Percentiles rank a stretch among this genome's conserved stretches.
Conservation (phyloP, 2,329 filamentous ascomycete genomes). For the Aotearoamyces nothofagi region DNA sequence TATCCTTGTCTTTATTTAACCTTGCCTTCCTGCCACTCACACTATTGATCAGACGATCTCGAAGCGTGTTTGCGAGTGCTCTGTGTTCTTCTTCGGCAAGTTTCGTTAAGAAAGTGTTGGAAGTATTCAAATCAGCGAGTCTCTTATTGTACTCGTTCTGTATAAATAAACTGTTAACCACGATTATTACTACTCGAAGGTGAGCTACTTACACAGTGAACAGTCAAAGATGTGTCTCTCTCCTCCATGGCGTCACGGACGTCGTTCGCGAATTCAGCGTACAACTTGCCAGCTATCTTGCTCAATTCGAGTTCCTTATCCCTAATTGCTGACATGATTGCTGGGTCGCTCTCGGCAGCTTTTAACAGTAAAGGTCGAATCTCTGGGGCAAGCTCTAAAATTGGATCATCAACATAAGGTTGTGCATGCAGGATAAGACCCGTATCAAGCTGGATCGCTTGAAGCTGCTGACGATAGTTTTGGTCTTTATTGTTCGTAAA, state of each 20-base stretch:
- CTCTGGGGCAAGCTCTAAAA: conserved; percentile 36
- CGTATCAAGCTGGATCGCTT: conserved; percentile 85
- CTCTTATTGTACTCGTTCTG: conserved; percentile 51
- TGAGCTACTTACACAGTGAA: conserved; percentile 53
- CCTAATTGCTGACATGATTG: conserved; percentile 12
- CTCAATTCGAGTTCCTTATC: conserved; percentile 22
- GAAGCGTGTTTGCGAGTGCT: conserved; percentile 42
- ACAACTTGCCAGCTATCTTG: conserved; percentile 67
- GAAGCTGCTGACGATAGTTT: conserved; percentile 77
- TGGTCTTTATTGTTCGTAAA: conserved; percentile 70
- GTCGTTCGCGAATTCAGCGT: conserved; percentile 71
- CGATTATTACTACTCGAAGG: conserved; percentile 2
- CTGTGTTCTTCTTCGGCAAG: conserved; percentile 46
- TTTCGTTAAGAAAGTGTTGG: conserved; percentile 44
- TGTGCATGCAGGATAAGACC: conserved; percentile 74
- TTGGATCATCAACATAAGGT: conserved; percentile 56
- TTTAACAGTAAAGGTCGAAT: conserved; percentile 21
- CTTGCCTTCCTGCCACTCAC: conserved; percentile 49
- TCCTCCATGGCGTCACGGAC: conserved; percentile 81
- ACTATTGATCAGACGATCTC: conserved; percentile 51
- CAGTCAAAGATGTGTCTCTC: conserved; percentile 68
- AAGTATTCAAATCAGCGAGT: conserved; percentile 41
- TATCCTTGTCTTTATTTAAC: conserved; percentile 49
- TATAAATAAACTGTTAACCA: conserved; percentile 10
- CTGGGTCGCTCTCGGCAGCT: conserved; percentile 19